Evolutionary conservation across 441 rosid species (phyloP).

Genomic region (Populus tomentosa): DNA sequence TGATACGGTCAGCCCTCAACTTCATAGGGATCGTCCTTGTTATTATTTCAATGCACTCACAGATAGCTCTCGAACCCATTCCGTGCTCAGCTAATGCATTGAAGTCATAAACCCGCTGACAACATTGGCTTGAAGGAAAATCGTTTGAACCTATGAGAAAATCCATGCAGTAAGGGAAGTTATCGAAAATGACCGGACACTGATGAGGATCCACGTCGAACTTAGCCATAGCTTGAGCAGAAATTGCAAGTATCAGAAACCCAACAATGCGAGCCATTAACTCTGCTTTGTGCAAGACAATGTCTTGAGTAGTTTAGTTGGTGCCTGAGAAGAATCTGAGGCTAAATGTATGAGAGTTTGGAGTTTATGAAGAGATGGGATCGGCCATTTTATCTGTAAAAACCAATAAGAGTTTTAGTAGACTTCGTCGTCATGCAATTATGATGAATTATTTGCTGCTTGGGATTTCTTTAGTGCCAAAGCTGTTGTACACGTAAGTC

Average conservation of each 20-base stretch:
- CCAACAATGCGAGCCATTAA: neutral
- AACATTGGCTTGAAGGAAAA: constrained; percentile 29
- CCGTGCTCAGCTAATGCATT: constrained; percentile 34
- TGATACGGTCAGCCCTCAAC: constrained; percentile 16
- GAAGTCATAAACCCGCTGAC: constrained; percentile 35
- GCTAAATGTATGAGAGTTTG: neutral
- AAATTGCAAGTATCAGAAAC: neutral
- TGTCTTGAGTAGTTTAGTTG: neutral
- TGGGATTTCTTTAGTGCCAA: too few relatives aligned
- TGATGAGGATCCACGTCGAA: too few relatives aligned
- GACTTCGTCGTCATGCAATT: too few relatives aligned
- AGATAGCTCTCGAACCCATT: constrained; percentile 30
- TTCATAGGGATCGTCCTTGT: neutral
- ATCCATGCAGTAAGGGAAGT: constrained; percentile 31
- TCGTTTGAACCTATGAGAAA: constrained; percentile 29
- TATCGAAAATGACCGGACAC: constrained; percentile 26
- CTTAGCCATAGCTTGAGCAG: too few relatives aligned
- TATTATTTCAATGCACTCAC: constrained; percentile 52
- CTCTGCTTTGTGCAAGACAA: neutral
- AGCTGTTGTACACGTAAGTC: too few relatives aligned
- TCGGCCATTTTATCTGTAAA: too few relatives aligned
- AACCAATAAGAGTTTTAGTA: too few relatives aligned
- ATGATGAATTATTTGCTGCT: too few relatives aligned
- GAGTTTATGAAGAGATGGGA: too few relatives aligned
- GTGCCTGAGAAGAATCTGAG: neutral